Evolutionary conservation across 352 stramenopile species (phyloP), one percentile per base, ranked within the genome.

Genomic region (Globisporangium nunn): DNA sequence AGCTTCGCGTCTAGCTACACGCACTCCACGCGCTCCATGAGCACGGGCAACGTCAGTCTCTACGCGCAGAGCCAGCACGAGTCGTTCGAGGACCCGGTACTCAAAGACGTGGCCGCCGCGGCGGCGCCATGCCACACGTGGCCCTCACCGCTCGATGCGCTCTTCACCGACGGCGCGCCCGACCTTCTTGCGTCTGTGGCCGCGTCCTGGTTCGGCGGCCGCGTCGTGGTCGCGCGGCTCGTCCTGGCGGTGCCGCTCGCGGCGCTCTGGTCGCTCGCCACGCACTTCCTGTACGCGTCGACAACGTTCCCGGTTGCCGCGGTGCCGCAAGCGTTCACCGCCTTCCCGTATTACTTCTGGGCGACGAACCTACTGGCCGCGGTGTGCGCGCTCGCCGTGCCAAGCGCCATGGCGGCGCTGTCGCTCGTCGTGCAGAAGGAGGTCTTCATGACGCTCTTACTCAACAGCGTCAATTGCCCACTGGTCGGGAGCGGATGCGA

Each of bases 381-480:
- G 0, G 28, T 75, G 35, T 74, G 71, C 44, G 63, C 68, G 10
- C 48, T 76, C 12, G 64, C 65, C 14, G 67, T 63, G n/a, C 71
- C 71, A 4, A 72, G 54, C 2, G 60, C 61, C 55, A 56, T 54
- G 37, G 58, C 58, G 14, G 65, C 72, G 1, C 43, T 77, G 17
- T 65, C 70, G 47, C 58, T 81, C 40, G 35, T 70, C 11, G 48
- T 75, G 15, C 70, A 81, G 39, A 78, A 75, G 54, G 54, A 65
- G 12, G 58, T 67, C 4, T 81, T 79, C 35, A 60, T 69, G 35
- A 59, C 74, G 49, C 31, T 79, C 41, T 33, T 79, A 41, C 64
- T 75, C 62, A 81, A 79, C 43, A 56, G 58, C 1, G 37, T 74
- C 11, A 77, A 74, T 47, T 81, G 72, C 48, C 72, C 72, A 17